A percentile compares a stretch with the other conserved stretches of the same genome.
phyloP scores from a whole-genome alignment of 2,329 filamentous ascomycete genomes.

The Lecanoromycetidae sp. region DNA sequence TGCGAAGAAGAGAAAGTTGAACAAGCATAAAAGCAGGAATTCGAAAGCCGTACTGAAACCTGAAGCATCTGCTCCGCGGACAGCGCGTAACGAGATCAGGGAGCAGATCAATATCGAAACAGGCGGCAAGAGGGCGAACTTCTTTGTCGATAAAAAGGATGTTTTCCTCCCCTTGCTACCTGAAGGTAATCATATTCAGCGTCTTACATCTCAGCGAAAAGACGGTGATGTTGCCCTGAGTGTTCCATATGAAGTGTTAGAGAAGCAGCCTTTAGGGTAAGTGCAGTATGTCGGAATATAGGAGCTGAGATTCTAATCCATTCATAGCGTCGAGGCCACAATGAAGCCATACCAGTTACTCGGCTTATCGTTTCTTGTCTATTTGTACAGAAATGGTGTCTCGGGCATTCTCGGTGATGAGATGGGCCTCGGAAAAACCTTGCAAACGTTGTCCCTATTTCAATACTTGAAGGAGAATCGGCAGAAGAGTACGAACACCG shows the following conservation, averaged over 20 bases:
- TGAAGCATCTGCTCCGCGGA: not conserved
- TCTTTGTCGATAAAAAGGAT: constrained; percentile 34
- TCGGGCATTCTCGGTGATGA: constrained; percentile 38
- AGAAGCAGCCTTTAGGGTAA: constrained; percentile 33
- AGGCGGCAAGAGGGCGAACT: constrained; percentile 32
- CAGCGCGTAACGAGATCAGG: constrained; percentile 15
- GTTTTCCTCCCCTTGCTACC: constrained; percentile 38
- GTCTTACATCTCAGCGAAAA: constrained; percentile 22
- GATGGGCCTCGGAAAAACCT: constrained; percentile 40
- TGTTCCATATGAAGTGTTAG: constrained; percentile 31
- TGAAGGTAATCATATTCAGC: constrained; percentile 31
- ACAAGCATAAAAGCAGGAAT: not conserved
- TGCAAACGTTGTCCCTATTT: constrained; percentile 39
- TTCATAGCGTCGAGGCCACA: constrained; percentile 33
- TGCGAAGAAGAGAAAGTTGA: constrained; percentile 3
- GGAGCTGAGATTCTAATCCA: no score
- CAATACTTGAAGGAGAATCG: constrained; percentile 35
- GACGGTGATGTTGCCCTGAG: constrained; percentile 14
- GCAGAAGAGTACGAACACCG: constrained; percentile 10
- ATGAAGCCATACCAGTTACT: constrained; percentile 43
- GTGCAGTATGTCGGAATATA: no score
- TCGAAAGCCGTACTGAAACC: not conserved
- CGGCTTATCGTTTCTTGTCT: constrained; percentile 38
- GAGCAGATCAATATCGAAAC: constrained; percentile 17
- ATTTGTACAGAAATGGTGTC: constrained; percentile 25